Conservation (phyloP, 2,329 filamentous ascomycete genomes). For the Colletotrichum graminicola region DNA sequence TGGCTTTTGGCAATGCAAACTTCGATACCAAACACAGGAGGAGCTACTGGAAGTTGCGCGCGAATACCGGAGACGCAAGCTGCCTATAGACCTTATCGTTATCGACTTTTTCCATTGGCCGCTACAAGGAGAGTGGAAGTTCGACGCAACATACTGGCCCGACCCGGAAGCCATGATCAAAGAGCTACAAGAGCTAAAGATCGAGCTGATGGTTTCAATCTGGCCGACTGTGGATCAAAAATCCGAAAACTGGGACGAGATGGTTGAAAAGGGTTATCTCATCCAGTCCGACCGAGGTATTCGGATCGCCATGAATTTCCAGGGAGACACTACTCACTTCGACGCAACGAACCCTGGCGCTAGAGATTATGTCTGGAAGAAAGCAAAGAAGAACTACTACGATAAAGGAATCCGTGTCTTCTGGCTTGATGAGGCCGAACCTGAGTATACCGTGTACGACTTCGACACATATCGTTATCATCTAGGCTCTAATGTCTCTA, state of each 20-base stretch:
- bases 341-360: constrained; percentile 74
- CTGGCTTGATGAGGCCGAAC: constrained; percentile 79
- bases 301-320: constrained; percentile 68
- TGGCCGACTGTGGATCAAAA: constrained; percentile 67
- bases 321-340: constrained; percentile 70
- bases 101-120: constrained; percentile 76
- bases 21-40: constrained; percentile 72
- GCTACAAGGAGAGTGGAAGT: constrained; percentile 75
- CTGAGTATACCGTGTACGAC: constrained; percentile 74
- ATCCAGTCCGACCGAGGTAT: constrained; percentile 72
- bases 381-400: constrained; percentile 71
- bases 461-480: constrained; percentile 76
- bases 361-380: constrained; percentile 70
- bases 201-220: constrained; percentile 77
- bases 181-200: constrained; percentile 68
- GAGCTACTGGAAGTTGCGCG: constrained; percentile 68
- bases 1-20: constrained; percentile 74
- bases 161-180: constrained; percentile 74
- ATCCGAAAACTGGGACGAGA: constrained; percentile 49
- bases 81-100: constrained; percentile 72
- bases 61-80: constrained; percentile 63
- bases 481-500: constrained; percentile 50
- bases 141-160: constrained; percentile 74
- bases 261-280: constrained; percentile 63
- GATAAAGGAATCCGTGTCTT: constrained; percentile 72